Base-by-base conservation (phyloP, 805 yeast genomes). In the Ogataea populi-albae region DNA sequence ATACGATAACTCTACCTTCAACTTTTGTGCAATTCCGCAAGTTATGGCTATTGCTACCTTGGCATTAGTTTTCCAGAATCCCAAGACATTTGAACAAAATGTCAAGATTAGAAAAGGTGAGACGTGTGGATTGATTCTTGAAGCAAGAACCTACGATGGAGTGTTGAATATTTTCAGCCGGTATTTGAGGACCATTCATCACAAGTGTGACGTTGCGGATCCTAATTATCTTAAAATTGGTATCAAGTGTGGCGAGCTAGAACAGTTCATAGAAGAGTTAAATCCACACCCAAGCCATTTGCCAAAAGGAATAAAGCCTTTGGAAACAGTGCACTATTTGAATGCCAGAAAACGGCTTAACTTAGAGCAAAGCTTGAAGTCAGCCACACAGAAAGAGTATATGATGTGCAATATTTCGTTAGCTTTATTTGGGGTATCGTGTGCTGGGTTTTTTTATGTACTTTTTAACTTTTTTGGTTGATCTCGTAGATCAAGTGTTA, bases 1-100 rank as follows among this genome's bases (percentile, higher is more conserved):
- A 32, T 73, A 74, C 40, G 98, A 93, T 57, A 85, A 82, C 41
- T 77, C 95, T 1, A 65, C 81, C 32, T 93, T 87, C 69, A 83
- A 80, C 50, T 93, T 93, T 68, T 89, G 97, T 67, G 86, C 97
- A 8, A 93, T 93, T 56, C 99, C 99, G 14, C 99, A 93, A 66
- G 97, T 91, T 14, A 93, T 93, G 98, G 96, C 98, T 23, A 84
- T 93, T 59, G 97, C 98, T 11, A 87, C 98, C 1, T 71, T 93
- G 50, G 87, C 91, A 16, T 68, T 81, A 34, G 83, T 93, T 22
- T 89, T 83, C 72, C 79, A 83, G 56, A 93, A 93, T 65, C 81
- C 82, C 3, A 54, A 66, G 3, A 83, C 91, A 3, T 75, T 91
- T 55, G 72, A 79, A 29, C 59, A 62, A 24, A 79, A 85, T 55